phyloP scores from a whole-genome alignment of 2,329 filamentous ascomycete species.

The Incumbomyces delicatus region DNA sequence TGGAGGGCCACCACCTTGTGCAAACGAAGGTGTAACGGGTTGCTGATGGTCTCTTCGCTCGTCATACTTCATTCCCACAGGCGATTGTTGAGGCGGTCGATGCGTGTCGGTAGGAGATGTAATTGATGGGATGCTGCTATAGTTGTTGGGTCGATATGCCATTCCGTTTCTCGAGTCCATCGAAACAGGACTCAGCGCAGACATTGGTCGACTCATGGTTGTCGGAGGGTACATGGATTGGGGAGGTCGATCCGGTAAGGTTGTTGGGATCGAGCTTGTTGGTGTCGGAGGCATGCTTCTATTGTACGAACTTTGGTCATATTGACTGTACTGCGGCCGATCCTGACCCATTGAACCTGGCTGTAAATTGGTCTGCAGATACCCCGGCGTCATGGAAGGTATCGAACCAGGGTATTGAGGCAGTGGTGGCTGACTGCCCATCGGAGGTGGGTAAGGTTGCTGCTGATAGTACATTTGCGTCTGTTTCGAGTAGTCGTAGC shows the following conservation, averaged over 20 bases:
- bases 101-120: slow-evolving; percentile 14
- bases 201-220: slow-evolving; percentile 19
- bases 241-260: slow-evolving; percentile 15
- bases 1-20: not conserved
- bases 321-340: slow-evolving; percentile 17
- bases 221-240: slow-evolving; percentile 20
- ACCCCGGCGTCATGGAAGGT: slow-evolving; percentile 14
- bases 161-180: slow-evolving; percentile 16
- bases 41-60: slow-evolving; percentile 23
- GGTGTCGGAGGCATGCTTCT: slow-evolving; percentile 17
- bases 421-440: slow-evolving; percentile 13
- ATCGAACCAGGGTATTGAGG: slow-evolving; percentile 16
- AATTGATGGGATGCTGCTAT: slow-evolving; percentile 12
- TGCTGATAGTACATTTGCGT: slow-evolving; percentile 14
- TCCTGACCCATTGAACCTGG: slow-evolving; percentile 14
- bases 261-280: slow-evolving; percentile 15
- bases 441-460: slow-evolving; percentile 14
- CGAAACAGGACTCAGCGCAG: slow-evolving; percentile 18
- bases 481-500: slow-evolving; percentile 12
- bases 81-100: slow-evolving; percentile 17
- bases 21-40: not conserved
- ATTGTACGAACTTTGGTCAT: slow-evolving; percentile 17
- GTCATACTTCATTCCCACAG: slow-evolving; percentile 16
- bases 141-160: slow-evolving; percentile 15
- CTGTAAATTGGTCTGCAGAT: slow-evolving; percentile 15